These are phyloP conservation scores for Sophora flavescens DNA, from an alignment of 306 rosid genomes.

Conservation along the genomic window DNA sequence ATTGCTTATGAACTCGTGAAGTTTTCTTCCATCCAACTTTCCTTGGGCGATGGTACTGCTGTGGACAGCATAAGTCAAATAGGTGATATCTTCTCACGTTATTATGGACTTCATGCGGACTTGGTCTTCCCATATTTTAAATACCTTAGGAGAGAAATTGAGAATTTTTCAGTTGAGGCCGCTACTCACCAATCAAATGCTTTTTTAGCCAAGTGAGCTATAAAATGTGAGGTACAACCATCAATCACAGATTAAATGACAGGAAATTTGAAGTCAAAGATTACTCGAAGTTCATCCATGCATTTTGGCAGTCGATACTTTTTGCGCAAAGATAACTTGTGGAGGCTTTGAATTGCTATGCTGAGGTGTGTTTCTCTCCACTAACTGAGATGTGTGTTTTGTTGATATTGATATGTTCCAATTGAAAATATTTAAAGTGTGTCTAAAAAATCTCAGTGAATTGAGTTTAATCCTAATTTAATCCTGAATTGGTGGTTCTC, in stretches of 20 bases:
- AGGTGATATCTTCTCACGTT: conserved; percentile 62
- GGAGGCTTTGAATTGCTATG: conserved; percentile 38
- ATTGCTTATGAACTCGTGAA: conserved; percentile 89
- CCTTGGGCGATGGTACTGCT: conserved; percentile 58
- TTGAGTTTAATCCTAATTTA: conserved; percentile 27
- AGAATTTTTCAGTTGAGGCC: conserved; percentile 42
- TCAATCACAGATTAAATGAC: conserved; percentile 32
- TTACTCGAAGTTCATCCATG: conserved; percentile 32
- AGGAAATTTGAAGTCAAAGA: conserved; percentile 11
- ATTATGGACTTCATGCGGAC: conserved; percentile 73
- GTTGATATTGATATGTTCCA: conserved; percentile 28
- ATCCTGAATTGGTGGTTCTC: no score
- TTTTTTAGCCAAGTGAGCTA: conserved; percentile 26
- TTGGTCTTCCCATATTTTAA: conserved; percentile 69
- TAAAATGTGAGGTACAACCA: conserved; percentile 31
- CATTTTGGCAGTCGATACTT: conserved; percentile 35
- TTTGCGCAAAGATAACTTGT: conserved; percentile 14
- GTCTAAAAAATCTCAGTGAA: neutral
- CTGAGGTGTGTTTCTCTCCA: conserved; percentile 27
- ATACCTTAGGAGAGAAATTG: conserved; percentile 51
- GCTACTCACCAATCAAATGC: conserved; percentile 36
- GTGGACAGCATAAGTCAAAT: conserved; percentile 57
- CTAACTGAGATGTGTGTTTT: conserved; percentile 11
- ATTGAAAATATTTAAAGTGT: conserved; percentile 14
- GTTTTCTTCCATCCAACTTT: conserved; percentile 80